Evolutionary conservation across 2,329 filamentous ascomycete genomes (phyloP), one percentile per base, ranked within the genome.

Genomic region (Fusarium nanum): DNA sequence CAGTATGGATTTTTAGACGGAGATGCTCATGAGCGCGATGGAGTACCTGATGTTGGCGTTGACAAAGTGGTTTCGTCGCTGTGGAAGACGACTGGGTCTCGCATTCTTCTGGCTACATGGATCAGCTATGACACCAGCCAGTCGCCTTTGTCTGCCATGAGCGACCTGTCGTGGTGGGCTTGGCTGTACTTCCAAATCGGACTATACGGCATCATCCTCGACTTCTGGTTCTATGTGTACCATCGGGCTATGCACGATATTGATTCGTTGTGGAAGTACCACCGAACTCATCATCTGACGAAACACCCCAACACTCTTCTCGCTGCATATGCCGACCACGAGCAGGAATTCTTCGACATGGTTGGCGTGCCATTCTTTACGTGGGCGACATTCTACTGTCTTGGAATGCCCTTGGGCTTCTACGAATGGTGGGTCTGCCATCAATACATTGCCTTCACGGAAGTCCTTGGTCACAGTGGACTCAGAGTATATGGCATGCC

Each of bases 271-370:
- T 69, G 66, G 66, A 68, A 64, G 14, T 69, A 60, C 18, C 66
- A 69, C 28, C 64, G 66, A 23, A 69, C 64, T 12, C 66, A 69
- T 28, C 66, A 69, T 41, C 44, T 69, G 1, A 69, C 66, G 5
- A 68, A 68, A 30, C 66, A 68, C 5, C 66, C 66, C 10, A 68
- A 68, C 4, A 30, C 66, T 18, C 66, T 68, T 1, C 55, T 68
- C 7, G 46, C 64, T 8, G 66, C 64, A 3, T 69, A 60, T 7
- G 66, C 66, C 41, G 66, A 69, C 25, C 66, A 69, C 4, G 66
- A 68, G 27, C 66, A 69, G 27, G 66, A 69, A 16, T 69, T 69
- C n/a, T 69, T 69, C 25, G 66, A 69, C 44, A 69, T 69, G 66
- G 55, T 69, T 1, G 66, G 59, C 18, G 48, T 69, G 6, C 66